Evolutionary conservation across 805 yeast genomes (phyloP).

Genomic region (Clavispora fructus): DNA sequence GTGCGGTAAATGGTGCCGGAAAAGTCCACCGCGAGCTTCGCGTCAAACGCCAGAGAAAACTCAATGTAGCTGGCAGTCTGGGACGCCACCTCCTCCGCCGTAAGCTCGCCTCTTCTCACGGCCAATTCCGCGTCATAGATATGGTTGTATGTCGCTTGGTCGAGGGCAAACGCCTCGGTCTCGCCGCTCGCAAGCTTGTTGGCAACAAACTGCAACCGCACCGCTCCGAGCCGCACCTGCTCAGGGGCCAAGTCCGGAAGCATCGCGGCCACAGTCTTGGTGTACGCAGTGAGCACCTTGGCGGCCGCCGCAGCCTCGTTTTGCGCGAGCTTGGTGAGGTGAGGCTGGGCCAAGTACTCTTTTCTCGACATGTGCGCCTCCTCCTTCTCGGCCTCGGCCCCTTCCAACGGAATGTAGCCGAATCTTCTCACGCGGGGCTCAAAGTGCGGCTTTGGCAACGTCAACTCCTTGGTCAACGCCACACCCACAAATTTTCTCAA

Average conservation of each 20-base stretch:
- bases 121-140: slow-evolving; percentile 40
- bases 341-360: slow-evolving; percentile 53
- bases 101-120: slow-evolving; percentile 32
- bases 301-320: slow-evolving; percentile 38
- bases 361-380: slow-evolving; percentile 61
- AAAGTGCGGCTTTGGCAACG: slow-evolving; percentile 85
- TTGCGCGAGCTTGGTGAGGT: slow-evolving; percentile 33
- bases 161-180: slow-evolving; percentile 49
- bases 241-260: slow-evolving; percentile 23
- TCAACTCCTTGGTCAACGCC: slow-evolving; percentile 57
- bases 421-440: slow-evolving; percentile 83
- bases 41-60: slow-evolving; percentile 39
- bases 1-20: slow-evolving; percentile 35
- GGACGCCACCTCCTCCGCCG: slow-evolving; percentile 19
- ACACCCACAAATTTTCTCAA: slow-evolving; percentile 86
- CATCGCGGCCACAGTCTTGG: slow-evolving; percentile 17
- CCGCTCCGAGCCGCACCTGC: slow-evolving; percentile 35
- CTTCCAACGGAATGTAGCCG: slow-evolving; percentile 56
- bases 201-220: slow-evolving; percentile 51
- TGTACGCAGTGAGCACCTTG: slow-evolving; percentile 12
- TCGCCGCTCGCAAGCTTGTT: slow-evolving; percentile 53
- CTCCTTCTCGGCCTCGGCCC: slow-evolving; percentile 53
- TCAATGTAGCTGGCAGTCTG: slow-evolving; percentile 26
- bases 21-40: slow-evolving; percentile 41
- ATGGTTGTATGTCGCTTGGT: slow-evolving; percentile 50